Evolutionary conservation across 1,284 basidiomycete species (phyloP), one percentile per base, ranked within the genome.

Genomic region (Rhodotorula mucilaginosa): DNA sequence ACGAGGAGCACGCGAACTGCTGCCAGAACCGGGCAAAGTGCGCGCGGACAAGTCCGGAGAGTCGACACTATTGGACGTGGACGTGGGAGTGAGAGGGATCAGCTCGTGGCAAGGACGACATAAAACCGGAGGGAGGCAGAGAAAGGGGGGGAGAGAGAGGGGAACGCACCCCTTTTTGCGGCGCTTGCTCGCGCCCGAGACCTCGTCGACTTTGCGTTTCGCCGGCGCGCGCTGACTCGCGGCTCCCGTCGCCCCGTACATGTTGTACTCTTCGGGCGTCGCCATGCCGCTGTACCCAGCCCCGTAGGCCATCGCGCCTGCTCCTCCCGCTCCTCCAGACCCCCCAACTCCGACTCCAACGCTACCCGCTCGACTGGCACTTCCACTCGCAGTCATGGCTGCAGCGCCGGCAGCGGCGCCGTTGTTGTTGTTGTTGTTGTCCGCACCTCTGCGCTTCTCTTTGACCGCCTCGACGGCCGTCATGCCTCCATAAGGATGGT

Each of bases 141-240:
- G 15, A 3, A 31, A 34, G 21, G 26, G 21, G 26, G 23, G 2
- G 39, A 54, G 19, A 34, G 8, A 44, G 7, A 15, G 34, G 44
- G 16, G 0, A 10, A 69, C 75, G 39, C 51, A 76, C 75, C 68
- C 65, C 62, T 74, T 76, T 64, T 76, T 76, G 26, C 70, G 63
- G 26, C 70, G 61, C 65, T 76, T 76, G 34, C 65, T 70, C n/a
- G 60, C 68, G 10, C 68, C 73, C 0, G 54, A 62, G 15, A 56
- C 31, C 12, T 76, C 75, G 26, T 74, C 75, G 5, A 39, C 51
- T 51, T 76, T 76, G 23, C 75, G 61, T 65, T 76, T 76, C 39
- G 67, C 66, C 10, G 63, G 39, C n/a, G 34, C 60, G 3, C 70
- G 56, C 59, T 67, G 51, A 26, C 31, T 49, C 61, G 51, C 39